Base-by-base conservation (phyloP, 768 basidiomycete species). In the Galerina sulciceps region DNA sequence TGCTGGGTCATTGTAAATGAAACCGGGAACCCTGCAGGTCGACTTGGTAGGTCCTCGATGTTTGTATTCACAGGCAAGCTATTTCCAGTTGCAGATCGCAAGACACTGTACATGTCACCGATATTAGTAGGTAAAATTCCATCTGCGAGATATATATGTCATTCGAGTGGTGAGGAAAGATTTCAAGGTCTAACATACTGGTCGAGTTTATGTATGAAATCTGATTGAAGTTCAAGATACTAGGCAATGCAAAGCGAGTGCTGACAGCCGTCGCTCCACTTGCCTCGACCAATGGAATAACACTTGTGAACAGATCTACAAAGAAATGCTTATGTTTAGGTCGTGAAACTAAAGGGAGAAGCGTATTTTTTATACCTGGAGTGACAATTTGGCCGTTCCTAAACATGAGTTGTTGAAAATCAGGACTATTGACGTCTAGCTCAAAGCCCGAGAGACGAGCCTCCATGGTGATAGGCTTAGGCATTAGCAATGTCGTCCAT, bases 161-260 rank as follows among this genome's bases (percentile, higher is more conserved):
- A 31, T 31, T 31, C 26, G 15, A 38, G 51, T n/a, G n/a, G n/a
- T n/a, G 5, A 31, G 43, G 11, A 13, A 1, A 20, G 6, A 17
- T 34, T n/a, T 11, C 8, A 10, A 14, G 11, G 18, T 55, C 10
- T 10, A 17, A 9, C 59, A 17, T 51, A 69, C 65, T 48, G 1
- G 67, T 69, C 4, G 65, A 65, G 49, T 67, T 67, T 10, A 60
- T 44, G 36, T 65, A 69, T 10, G 67, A 67, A 35, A 69, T 51
- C 13, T 63, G 64, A 37, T 69, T 65, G 43, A 69, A 67, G 34
- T 69, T 69, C n/a, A 69, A 53, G 48, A 67, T 60, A 49, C 64
- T 62, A 13, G 65, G 66, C 14, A 67, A 41, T 40, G 47, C 45
- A 23, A 63, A 60, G 14, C 51, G 49, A 2, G 68, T 53, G 53